These are phyloP conservation scores for Venturiaceae sp. DNA, from an alignment of 2,329 filamentous ascomycete genomes.

Conservation along the genomic window DNA sequence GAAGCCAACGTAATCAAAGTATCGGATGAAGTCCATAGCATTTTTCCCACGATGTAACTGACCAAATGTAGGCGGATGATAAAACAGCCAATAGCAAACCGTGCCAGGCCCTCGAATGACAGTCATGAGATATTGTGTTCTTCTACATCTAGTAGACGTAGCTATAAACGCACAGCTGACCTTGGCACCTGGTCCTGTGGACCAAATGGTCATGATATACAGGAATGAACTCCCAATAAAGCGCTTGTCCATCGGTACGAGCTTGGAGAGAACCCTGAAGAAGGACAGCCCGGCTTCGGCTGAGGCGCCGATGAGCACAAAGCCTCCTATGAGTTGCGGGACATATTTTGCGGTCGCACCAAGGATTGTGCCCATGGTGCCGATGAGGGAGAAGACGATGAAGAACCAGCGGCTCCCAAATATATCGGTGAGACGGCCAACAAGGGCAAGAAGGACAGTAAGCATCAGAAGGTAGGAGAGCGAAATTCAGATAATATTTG, in stretches of 20 bases:
- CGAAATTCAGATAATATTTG: slow-evolving; percentile 16
- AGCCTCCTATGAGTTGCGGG: slow-evolving; percentile 10
- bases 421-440: slow-evolving; percentile 11
- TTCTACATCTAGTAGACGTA: no score
- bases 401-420: slow-evolving; percentile 6
- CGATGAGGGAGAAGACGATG: slow-evolving; percentile 1
- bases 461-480: slow-evolving; percentile 3
- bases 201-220: not conserved
- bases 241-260: slow-evolving; percentile 16
- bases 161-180: slow-evolving; percentile 12
- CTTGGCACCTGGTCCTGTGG: slow-evolving; percentile 11
- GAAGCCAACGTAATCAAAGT: slow-evolving; percentile 16
- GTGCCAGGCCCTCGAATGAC: no score
- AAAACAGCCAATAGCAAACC: slow-evolving; percentile 14
- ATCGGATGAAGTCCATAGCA: slow-evolving; percentile 14
- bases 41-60: slow-evolving; percentile 15
- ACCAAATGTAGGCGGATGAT: slow-evolving; percentile 15
- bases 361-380: slow-evolving; percentile 7
- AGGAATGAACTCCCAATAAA: slow-evolving; percentile 12
- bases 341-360: slow-evolving; percentile 12
- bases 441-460: slow-evolving; percentile 21
- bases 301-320: not conserved
- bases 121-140: no score
- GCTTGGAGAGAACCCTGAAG: slow-evolving; percentile 14
- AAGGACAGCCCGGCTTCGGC: slow-evolving; percentile 10